phyloP scores from a whole-genome alignment of 176 grass and related monocot genomes.

The Carex scoparia region DNA sequence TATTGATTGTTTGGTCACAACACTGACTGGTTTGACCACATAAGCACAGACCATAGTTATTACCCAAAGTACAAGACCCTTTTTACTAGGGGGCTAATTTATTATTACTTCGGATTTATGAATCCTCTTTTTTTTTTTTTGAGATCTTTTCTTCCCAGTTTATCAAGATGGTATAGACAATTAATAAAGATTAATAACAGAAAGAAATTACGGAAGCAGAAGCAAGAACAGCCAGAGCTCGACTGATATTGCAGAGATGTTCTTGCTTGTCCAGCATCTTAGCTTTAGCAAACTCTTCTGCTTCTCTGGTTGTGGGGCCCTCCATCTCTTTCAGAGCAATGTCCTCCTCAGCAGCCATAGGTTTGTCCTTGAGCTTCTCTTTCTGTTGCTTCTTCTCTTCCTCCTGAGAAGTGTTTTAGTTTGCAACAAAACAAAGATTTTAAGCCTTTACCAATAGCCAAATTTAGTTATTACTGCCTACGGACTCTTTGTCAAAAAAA shows the following conservation, averaged over 20 bases:
- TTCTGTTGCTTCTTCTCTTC: conserved; percentile 78
- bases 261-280: conserved; percentile 60
- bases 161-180: background rate
- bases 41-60: background rate
- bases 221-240: conserved; percentile 73
- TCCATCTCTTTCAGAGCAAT: conserved; percentile 86
- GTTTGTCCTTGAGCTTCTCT: conserved; percentile 53
- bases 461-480: conserved; percentile 19
- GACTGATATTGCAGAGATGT: conserved; percentile 68
- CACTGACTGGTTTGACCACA: background rate
- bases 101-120: conserved; percentile 14
- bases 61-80: background rate
- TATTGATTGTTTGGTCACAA: background rate
- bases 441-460: background rate
- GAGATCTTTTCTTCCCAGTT: background rate
- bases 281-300: conserved; percentile 49
- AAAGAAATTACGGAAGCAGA: conserved; percentile 80
- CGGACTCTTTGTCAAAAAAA: too few species aligned
- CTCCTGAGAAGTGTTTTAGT: conserved; percentile 44
- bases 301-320: conserved; percentile 60
- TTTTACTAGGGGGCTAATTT: background rate
- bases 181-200: conserved; percentile 10
- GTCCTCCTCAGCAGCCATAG: conserved; percentile 45
- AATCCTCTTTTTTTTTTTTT: background rate
- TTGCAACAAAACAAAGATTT: conserved; percentile 18